Base-by-base conservation (phyloP, 2,329 filamentous ascomycete species). In the Anthostomella pinea region DNA sequence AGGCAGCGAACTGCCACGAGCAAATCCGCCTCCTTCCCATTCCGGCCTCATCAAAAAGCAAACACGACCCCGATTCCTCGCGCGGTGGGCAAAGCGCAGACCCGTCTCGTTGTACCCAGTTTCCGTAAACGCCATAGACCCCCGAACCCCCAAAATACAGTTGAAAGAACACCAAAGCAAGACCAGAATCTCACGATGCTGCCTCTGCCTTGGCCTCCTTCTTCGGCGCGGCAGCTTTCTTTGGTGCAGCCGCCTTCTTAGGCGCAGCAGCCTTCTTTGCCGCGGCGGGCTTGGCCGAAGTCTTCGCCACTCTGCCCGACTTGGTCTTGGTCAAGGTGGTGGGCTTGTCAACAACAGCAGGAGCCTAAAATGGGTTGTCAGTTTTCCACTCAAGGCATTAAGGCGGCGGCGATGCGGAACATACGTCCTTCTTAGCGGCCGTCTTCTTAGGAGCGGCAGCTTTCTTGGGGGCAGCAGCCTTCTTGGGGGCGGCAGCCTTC, bases 221-320 rank as follows among this genome's bases (percentile, higher is more conserved):
- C 63, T 67, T 66, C 16, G 62, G 56, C 33, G 67, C 56, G 46
- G 61, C 59, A 62, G 73, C 68, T 61, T 70, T 70, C 48, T 57
- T 58, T 23, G 57, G 49, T 11, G 53, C 48, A 7, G 51, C 45
- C 6, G 51, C 53, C 46, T 59, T 59, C 43, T 73, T 70, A 25
- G 69, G 64, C 6, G 71, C 64, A 14, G 65, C 62, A 54, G 69
- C 66, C 54, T 66, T 44, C 20, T 48, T 71, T 18, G 69, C 64
- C n/a, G n/a, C n/a, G 34, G 68, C 68, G 26, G 70, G 65, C 58
- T 64, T 64, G 39, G 70, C 67, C 23, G 72, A 68, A 16, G 74
- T 70, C 79, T 93, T 94, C 54, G 83, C 79, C 54, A 94, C 84
- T 52, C 88, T 84, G 31, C 88, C 87, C 35, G 86, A 83, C 79